Conservation (phyloP, 805 yeast genomes). For the Nakazawaea siamensis region DNA sequence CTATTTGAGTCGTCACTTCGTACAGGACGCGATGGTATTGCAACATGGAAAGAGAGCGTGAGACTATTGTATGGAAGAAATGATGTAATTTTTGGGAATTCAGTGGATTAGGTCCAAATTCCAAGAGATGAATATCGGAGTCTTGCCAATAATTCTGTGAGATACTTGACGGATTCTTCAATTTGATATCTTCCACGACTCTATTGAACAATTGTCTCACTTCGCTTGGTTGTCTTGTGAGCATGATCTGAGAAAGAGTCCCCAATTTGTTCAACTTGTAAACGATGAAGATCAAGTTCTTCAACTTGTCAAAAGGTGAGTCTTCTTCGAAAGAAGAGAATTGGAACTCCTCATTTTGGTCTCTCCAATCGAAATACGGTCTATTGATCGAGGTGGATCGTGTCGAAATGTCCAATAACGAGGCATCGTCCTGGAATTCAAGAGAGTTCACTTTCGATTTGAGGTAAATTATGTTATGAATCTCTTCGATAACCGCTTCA, state of each 20-base stretch:
- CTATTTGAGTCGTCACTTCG: constrained; percentile 36
- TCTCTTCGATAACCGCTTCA: constrained; percentile 69
- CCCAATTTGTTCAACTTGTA: constrained; percentile 51
- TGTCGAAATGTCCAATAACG: constrained; percentile 35
- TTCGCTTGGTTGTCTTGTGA: constrained; percentile 51
- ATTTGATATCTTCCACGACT: constrained; percentile 56
- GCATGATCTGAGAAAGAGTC: constrained; percentile 44
- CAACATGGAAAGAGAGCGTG: constrained; percentile 50
- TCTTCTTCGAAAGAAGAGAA: constrained; percentile 13
- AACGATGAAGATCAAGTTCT: constrained; percentile 14
- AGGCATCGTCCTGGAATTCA: background rate
- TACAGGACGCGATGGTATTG: constrained; percentile 63
- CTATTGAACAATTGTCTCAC: constrained; percentile 53
- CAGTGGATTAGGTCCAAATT: constrained; percentile 10
- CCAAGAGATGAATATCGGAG: constrained; percentile 9
- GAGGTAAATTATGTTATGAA: constrained; percentile 60
- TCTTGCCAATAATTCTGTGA: constrained; percentile 7
- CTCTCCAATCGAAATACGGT: background rate
- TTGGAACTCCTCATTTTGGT: constrained; percentile 20
- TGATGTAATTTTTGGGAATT: constrained; percentile 45
- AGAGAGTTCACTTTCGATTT: constrained; percentile 20
- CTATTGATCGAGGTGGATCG: constrained; percentile 31
- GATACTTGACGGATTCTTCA: constrained; percentile 33
- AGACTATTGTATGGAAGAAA: constrained; percentile 62
- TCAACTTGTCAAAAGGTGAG: constrained; percentile 15